Conservation (phyloP, 208 protist species). For the Naegleria lovaniensis region DNA sequence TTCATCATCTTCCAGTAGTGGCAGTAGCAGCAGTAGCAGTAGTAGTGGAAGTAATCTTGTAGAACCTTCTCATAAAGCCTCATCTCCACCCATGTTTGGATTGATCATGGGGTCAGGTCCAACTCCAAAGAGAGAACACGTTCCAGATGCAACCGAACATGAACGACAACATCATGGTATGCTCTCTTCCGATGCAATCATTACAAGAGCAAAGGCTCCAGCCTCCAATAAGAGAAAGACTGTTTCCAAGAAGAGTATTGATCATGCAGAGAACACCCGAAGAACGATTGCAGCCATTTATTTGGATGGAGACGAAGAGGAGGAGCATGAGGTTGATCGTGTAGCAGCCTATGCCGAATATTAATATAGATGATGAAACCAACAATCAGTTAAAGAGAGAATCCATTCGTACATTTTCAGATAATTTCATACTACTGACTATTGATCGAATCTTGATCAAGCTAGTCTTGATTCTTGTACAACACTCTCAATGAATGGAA, state of each 20-base stretch:
- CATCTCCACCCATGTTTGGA: too few relatives aligned
- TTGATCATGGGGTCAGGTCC: background rate
- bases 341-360: too few relatives aligned
- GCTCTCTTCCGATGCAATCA: background rate
- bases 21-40: too few relatives aligned
- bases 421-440: too few relatives aligned
- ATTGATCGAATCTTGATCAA: too few relatives aligned
- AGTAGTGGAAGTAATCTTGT: too few relatives aligned
- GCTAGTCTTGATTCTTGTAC: too few relatives aligned
- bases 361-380: too few relatives aligned
- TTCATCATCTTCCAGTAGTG: background rate
- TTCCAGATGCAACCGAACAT: background rate
- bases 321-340: background rate
- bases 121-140: background rate
- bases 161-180: background rate
- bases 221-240: background rate
- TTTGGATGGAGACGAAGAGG: background rate
- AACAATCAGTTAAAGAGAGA: too few relatives aligned
- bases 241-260: background rate
- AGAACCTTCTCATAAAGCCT: too few relatives aligned
- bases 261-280: background rate
- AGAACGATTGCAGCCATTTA: background rate
- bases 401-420: too few relatives aligned
- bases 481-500: too few relatives aligned
- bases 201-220: background rate